Evolutionary conservation across 257 asterid species (phyloP), one percentile per base, ranked within the genome.

Genomic region (Penstemon davidsonii): DNA sequence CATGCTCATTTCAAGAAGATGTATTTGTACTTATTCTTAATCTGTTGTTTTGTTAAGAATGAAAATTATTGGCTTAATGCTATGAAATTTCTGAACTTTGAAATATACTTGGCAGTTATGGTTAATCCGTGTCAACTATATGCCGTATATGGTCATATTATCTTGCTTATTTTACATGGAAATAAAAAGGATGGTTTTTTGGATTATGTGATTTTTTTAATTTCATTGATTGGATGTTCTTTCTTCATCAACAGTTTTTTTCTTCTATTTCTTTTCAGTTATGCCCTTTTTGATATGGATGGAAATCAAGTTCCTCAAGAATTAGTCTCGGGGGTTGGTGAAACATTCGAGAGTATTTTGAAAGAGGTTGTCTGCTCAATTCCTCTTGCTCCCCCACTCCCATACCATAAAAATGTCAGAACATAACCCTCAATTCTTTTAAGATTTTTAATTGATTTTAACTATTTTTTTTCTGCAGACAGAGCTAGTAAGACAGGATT

Each of bases 241-340:
- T 55, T 38, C 19, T 18, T 52, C 42, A 46, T 68, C 73, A 11
- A 36, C 63, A 55, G 39, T 19, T 15, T 19, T 42, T 41, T 13
- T 63, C 52, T 10, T 40, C 55, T 8, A 19, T 51, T 44, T 53
- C 25, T 76, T 71, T 66, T 65, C 90, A 94, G 99, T 77, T 94
- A 94, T 73, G 97, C 96, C 12, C 96, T 94, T 63, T 94, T 80
- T 68, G 99, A 91, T 76, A 83, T 72, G 82, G 96, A 94, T 33
- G 97, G 99, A 15, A 87, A 86, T 69, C 92, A 94, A 86, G 96
- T 94, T 79, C 86, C 95, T 62, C 99, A 88, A 80, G 96, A 85
- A 7, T 75, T 94, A 61, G 99, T 94, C 73, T 36, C 96, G 18
- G 84, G 84, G 80, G 84, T 89, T 72, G 99, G 99, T n/a, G 82